These are phyloP conservation scores for Fusarium brevicatenulatum DNA, from an alignment of 2,329 filamentous ascomycete genomes.

Conservation along the genomic window DNA sequence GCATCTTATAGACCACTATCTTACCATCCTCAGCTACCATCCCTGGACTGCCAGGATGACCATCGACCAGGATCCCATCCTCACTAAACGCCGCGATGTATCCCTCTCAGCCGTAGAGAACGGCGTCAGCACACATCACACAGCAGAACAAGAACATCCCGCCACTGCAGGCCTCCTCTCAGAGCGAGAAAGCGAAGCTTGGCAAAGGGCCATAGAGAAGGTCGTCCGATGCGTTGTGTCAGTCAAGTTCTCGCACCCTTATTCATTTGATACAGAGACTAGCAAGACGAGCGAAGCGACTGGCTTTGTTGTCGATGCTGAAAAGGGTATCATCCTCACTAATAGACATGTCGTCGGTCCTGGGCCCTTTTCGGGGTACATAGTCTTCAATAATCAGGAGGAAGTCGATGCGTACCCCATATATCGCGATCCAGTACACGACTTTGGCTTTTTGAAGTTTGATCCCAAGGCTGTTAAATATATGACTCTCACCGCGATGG, in stretches of 20 bases:
- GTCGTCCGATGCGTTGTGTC: constrained; percentile 98
- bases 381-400: constrained; percentile 98
- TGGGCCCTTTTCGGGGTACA: constrained; percentile 97
- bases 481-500: constrained; percentile 75
- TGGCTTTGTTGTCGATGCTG: constrained; percentile 56
- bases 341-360: constrained; percentile 94
- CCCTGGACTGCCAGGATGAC: constrained; percentile 8
- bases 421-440: constrained; percentile 97
- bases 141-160: neutral
- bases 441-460: constrained; percentile 96
- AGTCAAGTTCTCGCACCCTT: constrained; percentile 97
- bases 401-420: constrained; percentile 94
- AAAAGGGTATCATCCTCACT: constrained; percentile 65
- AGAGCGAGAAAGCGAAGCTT: constrained; percentile 52
- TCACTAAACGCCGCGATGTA: neutral
- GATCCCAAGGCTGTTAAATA: constrained; percentile 96
- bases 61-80: constrained; percentile 17
- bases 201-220: constrained; percentile 93
- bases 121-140: neutral
- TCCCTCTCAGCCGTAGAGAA: neutral
- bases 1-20: neutral
- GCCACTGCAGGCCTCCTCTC: constrained; percentile 9
- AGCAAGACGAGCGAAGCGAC: constrained; percentile 97
- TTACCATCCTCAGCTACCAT: neutral
- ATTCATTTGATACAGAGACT: constrained; percentile 93